These are phyloP conservation scores for Artemisia argyi DNA, from an alignment of 129 eudicot genomes.

Conservation along the genomic window DNA sequence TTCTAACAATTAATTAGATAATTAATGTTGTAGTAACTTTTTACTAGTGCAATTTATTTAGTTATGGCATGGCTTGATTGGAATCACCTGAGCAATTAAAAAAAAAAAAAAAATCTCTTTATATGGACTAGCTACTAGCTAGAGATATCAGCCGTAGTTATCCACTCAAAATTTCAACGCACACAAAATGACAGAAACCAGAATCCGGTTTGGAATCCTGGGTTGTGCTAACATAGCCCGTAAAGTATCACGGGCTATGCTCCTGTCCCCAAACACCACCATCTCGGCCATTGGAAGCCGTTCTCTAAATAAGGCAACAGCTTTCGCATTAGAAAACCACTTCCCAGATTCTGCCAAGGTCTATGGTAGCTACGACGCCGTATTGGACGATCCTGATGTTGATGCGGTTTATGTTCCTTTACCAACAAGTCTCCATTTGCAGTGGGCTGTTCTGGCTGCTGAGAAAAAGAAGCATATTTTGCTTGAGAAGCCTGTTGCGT, in stretches of 20 bases:
- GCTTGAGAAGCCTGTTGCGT: constrained; percentile 73
- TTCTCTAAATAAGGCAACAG: constrained; percentile 48
- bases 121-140: too few species aligned
- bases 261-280: constrained; percentile 49
- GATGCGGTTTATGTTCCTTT: constrained; percentile 74
- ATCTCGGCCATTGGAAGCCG: constrained; percentile 74
- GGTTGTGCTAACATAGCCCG: constrained; percentile 76
- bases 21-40: too few species aligned
- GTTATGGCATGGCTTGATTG: too few species aligned
- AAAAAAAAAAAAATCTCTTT: neutral
- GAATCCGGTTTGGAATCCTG: constrained; percentile 59
- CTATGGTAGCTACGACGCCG: constrained; percentile 61
- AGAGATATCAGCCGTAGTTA: neutral
- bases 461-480: constrained; percentile 61
- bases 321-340: constrained; percentile 48
- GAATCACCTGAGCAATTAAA: too few species aligned
- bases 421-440: constrained; percentile 61
- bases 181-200: constrained; percentile 34
- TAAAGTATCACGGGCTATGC: constrained; percentile 57
- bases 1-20: too few species aligned
- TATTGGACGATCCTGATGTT: constrained; percentile 62
- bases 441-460: constrained; percentile 64
- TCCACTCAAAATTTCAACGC: neutral
- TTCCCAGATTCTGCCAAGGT: constrained; percentile 47
- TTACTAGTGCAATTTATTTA: too few species aligned